Conservation (phyloP, 2,329 filamentous ascomycete genomes). For the Diaporthe sp. region DNA sequence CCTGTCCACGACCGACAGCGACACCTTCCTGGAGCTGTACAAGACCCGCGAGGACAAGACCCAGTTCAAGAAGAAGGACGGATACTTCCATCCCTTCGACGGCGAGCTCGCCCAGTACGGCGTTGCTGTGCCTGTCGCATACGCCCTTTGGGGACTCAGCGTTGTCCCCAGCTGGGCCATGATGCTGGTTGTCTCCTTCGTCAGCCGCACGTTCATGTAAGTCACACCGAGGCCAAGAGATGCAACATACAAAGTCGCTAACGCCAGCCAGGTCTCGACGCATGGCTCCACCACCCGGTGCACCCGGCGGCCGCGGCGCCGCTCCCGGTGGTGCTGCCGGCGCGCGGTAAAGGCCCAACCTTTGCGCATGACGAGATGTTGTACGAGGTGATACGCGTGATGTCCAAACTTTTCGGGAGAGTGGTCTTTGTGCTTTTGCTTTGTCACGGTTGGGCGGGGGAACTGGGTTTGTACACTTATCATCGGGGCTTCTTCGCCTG, state of each 20-base stretch:
- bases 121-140: constrained; percentile 74
- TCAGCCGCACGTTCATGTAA: constrained; percentile 83
- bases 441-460: constrained; percentile 28
- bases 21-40: constrained; percentile 72
- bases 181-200: constrained; percentile 81
- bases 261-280: constrained; percentile 41
- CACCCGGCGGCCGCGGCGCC: constrained; percentile 43
- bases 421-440: constrained; percentile 18
- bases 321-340: constrained; percentile 44
- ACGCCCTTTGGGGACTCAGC: constrained; percentile 75
- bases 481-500: constrained; percentile 8
- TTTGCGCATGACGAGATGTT: not conserved
- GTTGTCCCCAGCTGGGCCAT: constrained; percentile 80
- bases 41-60: constrained; percentile 62
- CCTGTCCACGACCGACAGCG: constrained; percentile 74
- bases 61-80: constrained; percentile 63
- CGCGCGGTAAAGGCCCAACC: constrained; percentile 39
- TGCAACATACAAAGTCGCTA: constrained; percentile 41
- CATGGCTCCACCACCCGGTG: constrained; percentile 31
- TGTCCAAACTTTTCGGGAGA: constrained; percentile 14
- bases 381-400: constrained; percentile 32
- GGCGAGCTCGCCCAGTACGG: constrained; percentile 74
- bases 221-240: constrained; percentile 48
- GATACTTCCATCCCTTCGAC: constrained; percentile 82
- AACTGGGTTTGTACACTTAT: constrained; percentile 22